phyloP scores from a whole-genome alignment of 129 eudicot species.

The Artemisia tridentata region DNA sequence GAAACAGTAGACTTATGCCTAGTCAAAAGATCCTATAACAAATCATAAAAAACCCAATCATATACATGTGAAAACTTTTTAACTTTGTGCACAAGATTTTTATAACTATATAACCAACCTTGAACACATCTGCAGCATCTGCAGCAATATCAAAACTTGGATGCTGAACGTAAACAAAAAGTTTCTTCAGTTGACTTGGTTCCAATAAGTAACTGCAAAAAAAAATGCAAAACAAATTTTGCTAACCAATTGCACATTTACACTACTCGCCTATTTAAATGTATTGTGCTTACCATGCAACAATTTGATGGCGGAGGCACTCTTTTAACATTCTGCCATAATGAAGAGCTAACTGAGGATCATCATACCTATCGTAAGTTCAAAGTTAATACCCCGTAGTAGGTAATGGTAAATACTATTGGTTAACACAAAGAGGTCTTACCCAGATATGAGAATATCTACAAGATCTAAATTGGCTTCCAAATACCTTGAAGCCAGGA shows the following conservation, averaged over 20 bases:
- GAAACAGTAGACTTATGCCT: constrained; percentile 86
- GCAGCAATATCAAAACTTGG: constrained; percentile 84
- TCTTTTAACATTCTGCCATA: constrained; percentile 81
- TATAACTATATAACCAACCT: constrained; percentile 36
- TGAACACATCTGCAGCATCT: constrained; percentile 71
- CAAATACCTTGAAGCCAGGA: constrained; percentile 62
- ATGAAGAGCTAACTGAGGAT: constrained; percentile 60
- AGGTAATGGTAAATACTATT: background rate
- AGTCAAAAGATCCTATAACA: constrained; percentile 72
- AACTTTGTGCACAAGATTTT: too few species aligned
- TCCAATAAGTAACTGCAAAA: constrained; percentile 56
- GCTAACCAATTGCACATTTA: too few species aligned
- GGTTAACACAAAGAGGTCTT: background rate
- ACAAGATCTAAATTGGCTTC: constrained; percentile 68
- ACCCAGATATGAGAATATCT: constrained; percentile 65
- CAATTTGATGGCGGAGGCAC: constrained; percentile 78
- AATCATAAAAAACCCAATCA: constrained; percentile 10
- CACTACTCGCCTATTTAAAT: background rate
- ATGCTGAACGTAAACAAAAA: constrained; percentile 71
- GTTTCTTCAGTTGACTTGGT: constrained; percentile 53
- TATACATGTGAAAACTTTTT: background rate
- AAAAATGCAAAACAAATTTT: background rate
- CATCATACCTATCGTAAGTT: constrained; percentile 44
- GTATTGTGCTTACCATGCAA: constrained; percentile 49
- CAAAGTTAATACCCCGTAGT: background rate